Base-by-base conservation (phyloP, 2,329 filamentous ascomycete genomes). In the Torrubiella hemipterigena region DNA sequence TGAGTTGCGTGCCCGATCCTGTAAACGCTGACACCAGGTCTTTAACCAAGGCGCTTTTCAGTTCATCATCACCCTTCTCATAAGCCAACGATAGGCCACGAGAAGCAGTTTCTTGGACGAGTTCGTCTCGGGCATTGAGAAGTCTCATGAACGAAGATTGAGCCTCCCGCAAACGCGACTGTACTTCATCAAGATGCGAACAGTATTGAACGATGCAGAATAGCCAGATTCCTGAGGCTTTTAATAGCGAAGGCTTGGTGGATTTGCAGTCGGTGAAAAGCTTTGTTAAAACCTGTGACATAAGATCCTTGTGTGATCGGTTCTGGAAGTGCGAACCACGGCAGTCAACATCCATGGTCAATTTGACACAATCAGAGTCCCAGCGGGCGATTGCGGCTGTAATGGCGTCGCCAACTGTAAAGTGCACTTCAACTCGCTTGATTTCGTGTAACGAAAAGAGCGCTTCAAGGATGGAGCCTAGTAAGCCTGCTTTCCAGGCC, bases 81-180 rank as follows among this genome's bases (percentile, higher is more conserved):
- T 96, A 98, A 3, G 96, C 86, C 29, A 96, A 57, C n/a, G 84
- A 78, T 18, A 98, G 66, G 1, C 91, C 91, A 35, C 89, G 70
- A 1, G 89, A 94, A 4, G 91, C 87, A 5, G 86, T 93, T 55
- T 98, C 91, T 54, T 98, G 91, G 1, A 96, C 86, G 7, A 96
- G 71, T 49, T 96, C 87, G 46, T 98, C 91, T 14, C 87, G 73
- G 35, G 93, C 86, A 12, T 79, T 80, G 10, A 98, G 67, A 18
- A 95, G 77, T 17, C 79, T 69, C 65, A 93, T 87, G 54, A 98
- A 98, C 0, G 85, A 81, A 21, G 70, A 71, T 52, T 98, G 91
- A 36, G 80, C 86, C 43, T 85, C 73, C 30, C 83, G 69, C 23
- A 98, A 63, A 10, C 76, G 73, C 5, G 64, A 61, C 47, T 93